Evolutionary conservation across 1,284 basidiomycete genomes (phyloP).

Genomic region (Mycosarcoma mackinlayi): DNA sequence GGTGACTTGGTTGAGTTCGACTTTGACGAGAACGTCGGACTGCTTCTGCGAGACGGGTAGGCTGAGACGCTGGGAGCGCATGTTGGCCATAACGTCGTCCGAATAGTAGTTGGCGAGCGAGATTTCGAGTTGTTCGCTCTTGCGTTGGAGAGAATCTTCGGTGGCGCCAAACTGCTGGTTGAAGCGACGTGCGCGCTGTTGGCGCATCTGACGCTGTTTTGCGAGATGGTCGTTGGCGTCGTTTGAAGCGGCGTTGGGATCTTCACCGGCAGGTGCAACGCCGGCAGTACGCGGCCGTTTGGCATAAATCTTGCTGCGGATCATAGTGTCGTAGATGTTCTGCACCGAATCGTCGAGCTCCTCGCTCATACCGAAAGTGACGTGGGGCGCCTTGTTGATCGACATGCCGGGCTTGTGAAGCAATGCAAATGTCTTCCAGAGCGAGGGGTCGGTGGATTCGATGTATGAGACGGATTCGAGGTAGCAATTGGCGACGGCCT

Average conservation of each 20-base stretch:
- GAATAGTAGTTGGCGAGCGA: conserved; percentile 76
- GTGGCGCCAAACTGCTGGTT: conserved; percentile 49
- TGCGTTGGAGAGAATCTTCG: conserved; percentile 69
- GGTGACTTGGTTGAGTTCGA: conserved; percentile 84
- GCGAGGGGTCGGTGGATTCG: conserved; percentile 80
- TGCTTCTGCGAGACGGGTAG: conserved; percentile 75
- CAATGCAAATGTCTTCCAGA: conserved; percentile 79
- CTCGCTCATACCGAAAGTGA: conserved; percentile 79
- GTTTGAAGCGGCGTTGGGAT: conserved; percentile 56
- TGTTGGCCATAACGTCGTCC: conserved; percentile 75
- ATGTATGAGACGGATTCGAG: conserved; percentile 89
- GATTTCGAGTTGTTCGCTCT: conserved; percentile 75
- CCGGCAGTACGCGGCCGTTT: conserved; percentile 60
- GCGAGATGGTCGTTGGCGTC: conserved; percentile 55
- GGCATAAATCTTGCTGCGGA: conserved; percentile 68
- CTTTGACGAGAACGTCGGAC: conserved; percentile 71
- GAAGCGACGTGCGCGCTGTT: conserved; percentile 36
- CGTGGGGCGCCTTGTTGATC: conserved; percentile 76
- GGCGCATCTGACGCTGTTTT: conserved; percentile 35
- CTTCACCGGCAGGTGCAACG: conserved; percentile 35
- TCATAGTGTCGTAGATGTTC: conserved; percentile 76
- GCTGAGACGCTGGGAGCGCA: conserved; percentile 77
- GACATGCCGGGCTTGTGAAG: conserved; percentile 63
- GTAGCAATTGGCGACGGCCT: conserved; percentile 79
- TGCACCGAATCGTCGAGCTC: conserved; percentile 79